Percentiles rank a stretch among this genome's conserved stretches.
These are phyloP conservation scores for Botrytis fragariae DNA, from an alignment of 2,329 filamentous ascomycete genomes.

Conservation along the genomic window DNA sequence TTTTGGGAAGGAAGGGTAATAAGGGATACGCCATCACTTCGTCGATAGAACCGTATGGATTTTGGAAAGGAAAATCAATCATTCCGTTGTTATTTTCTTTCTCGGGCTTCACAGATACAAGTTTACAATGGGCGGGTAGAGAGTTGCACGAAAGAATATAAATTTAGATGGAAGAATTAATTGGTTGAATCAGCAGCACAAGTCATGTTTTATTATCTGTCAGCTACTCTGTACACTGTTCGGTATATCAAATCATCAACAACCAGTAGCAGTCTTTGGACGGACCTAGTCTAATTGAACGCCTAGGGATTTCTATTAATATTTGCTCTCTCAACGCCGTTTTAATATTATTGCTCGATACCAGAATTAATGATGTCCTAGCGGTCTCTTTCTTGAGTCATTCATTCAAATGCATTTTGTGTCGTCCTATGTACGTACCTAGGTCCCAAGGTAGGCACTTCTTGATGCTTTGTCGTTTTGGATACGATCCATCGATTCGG, in stretches of 20 bases:
- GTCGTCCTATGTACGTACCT: not conserved
- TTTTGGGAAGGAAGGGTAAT: not conserved
- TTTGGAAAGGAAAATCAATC: not conserved
- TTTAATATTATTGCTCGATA: not conserved
- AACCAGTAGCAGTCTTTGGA: not conserved
- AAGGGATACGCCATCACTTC: not conserved
- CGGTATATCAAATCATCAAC: no score
- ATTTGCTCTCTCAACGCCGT: not conserved
- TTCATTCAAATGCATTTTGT: not conserved
- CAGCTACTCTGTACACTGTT: not conserved
- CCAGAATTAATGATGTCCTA: constrained; percentile 1
- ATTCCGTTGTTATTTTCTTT: not conserved
- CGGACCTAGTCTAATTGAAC: not conserved
- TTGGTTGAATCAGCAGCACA: constrained; percentile 1
- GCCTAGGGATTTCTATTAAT: not conserved
- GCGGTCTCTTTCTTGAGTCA: constrained; percentile 3
- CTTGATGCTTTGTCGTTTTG: not conserved
- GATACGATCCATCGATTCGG: not conserved
- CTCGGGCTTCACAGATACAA: not conserved
- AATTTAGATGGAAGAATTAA: not conserved
- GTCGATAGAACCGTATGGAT: not conserved
- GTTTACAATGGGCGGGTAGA: constrained; percentile 1
- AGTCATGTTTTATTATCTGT: constrained; percentile 12
- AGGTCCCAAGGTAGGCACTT: not conserved
- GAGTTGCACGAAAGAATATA: not conserved